Conservation (phyloP, 2,329 filamentous ascomycete species). For the Helicocarpus griseus region DNA sequence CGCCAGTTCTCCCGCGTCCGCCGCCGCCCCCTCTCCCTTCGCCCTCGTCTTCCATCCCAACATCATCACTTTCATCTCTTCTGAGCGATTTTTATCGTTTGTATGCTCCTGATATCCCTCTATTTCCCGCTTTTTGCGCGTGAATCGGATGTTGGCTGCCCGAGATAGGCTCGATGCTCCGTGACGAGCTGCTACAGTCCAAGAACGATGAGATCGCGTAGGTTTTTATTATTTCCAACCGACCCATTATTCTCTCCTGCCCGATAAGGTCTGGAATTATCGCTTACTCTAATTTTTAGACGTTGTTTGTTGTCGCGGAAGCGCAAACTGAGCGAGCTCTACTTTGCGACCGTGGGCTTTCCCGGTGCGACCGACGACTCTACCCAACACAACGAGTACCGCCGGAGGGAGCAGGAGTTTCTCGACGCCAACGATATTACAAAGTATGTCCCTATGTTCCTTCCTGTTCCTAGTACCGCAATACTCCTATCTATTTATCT, state of each 20-base stretch:
- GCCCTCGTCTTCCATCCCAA: slow-evolving; percentile 30
- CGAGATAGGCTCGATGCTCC: slow-evolving; percentile 41
- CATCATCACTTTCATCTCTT: slow-evolving; percentile 34
- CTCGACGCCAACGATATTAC: slow-evolving; percentile 49
- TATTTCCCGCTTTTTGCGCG: slow-evolving; percentile 33
- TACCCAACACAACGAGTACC: slow-evolving; percentile 44
- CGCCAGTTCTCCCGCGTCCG: neutral
- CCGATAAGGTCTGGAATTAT: slow-evolving; percentile 18
- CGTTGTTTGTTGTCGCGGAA: slow-evolving; percentile 67
- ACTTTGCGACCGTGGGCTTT: slow-evolving; percentile 61
- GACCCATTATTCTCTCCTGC: slow-evolving; percentile 15
- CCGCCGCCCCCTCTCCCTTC: slow-evolving; percentile 20
- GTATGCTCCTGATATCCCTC: slow-evolving; percentile 31
- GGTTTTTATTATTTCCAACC: slow-evolving; percentile 28
- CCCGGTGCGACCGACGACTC: slow-evolving; percentile 42
- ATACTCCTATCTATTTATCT: neutral
- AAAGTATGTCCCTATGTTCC: slow-evolving; percentile 38
- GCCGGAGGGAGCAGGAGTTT: slow-evolving; percentile 43
- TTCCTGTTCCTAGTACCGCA: slow-evolving; percentile 6
- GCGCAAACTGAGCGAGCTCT: slow-evolving; percentile 83
- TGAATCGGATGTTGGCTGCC: slow-evolving; percentile 42
- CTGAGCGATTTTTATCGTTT: slow-evolving; percentile 36
- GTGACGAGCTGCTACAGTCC: slow-evolving; percentile 40
- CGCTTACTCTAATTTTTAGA: slow-evolving; percentile 34
- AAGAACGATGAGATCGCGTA: slow-evolving; percentile 45